Evolutionary conservation across 2,329 filamentous ascomycete genomes (phyloP).

Genomic region (Paracoccidioides brasiliensis): DNA sequence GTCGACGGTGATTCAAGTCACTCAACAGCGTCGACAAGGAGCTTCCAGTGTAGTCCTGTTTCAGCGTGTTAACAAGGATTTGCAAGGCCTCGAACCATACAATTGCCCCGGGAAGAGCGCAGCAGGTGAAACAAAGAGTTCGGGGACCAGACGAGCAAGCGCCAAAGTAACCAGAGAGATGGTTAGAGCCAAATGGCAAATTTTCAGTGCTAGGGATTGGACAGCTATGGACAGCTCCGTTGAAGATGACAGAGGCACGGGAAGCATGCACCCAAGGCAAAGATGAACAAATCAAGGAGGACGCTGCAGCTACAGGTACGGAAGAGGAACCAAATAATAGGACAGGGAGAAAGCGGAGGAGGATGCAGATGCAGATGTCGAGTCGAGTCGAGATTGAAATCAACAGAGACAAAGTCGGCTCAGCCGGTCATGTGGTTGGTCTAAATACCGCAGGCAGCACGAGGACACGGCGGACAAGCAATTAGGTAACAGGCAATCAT

Average conservation of each 20-base stretch:
- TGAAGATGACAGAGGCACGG: background rate
- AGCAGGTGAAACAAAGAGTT: background rate
- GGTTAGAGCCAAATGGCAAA: background rate
- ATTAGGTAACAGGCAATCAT: no score
- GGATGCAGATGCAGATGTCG: background rate
- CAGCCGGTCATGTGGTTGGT: constrained; percentile 4
- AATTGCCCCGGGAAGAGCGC: background rate
- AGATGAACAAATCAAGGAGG: background rate
- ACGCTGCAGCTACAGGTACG: background rate
- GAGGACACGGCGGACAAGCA: background rate
- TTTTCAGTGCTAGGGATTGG: background rate
- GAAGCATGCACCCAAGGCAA: background rate
- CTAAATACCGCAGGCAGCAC: background rate
- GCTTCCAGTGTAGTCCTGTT: background rate
- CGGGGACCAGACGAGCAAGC: background rate
- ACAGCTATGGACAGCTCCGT: background rate
- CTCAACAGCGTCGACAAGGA: no score
- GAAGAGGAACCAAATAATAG: background rate
- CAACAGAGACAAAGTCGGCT: background rate
- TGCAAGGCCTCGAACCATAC: background rate
- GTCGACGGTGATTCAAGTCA: no score
- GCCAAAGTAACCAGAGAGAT: background rate
- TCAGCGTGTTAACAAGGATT: background rate
- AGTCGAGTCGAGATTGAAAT: constrained; percentile 1
- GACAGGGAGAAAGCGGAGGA: background rate